These are phyloP conservation scores for Brassica rapa DNA, from an alignment of 345 rosid genomes.

Conservation along the genomic window DNA sequence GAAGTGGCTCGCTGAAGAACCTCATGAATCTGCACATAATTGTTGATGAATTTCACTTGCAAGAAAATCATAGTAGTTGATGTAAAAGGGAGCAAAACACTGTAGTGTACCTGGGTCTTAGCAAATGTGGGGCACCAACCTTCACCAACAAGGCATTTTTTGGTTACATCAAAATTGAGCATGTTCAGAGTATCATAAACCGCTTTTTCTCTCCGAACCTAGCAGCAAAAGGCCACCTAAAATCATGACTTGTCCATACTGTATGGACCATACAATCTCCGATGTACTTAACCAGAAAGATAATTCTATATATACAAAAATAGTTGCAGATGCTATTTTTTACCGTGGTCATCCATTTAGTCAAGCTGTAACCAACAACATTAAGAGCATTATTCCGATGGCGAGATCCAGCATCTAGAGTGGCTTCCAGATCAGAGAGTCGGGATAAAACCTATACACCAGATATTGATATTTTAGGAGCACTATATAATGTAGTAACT, in stretches of 20 bases:
- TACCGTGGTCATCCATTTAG: constrained; percentile 85
- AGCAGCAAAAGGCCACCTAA: constrained; percentile 32
- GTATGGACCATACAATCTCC: constrained; percentile 4
- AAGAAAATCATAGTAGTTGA: constrained; percentile 16
- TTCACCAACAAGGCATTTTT: constrained; percentile 97
- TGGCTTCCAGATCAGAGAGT: constrained; percentile 92
- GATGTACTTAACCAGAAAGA: constrained; percentile 11
- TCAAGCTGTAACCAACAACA: constrained; percentile 66
- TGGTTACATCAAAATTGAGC: constrained; percentile 96
- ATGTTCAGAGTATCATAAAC: constrained; percentile 86
- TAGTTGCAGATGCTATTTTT: constrained; percentile 11
- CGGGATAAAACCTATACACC: constrained; percentile 70
- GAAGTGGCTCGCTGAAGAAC: constrained; percentile 86
- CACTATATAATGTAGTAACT: constrained; percentile 8
- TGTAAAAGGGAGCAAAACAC: constrained; percentile 14
- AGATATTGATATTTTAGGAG: constrained; percentile 21
- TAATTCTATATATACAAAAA: neutral
- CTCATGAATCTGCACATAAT: constrained; percentile 79
- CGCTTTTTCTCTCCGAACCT: constrained; percentile 92
- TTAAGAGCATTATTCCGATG: constrained; percentile 75
- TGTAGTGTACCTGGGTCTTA: constrained; percentile 63
- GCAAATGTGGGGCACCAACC: constrained; percentile 98
- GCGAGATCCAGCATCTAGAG: constrained; percentile 83
- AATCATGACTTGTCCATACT: constrained; percentile 23
- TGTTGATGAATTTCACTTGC: constrained; percentile 25